Evolutionary conservation across 1,284 basidiomycete species (phyloP), one percentile per base, ranked within the genome.

Genomic region (Malassezia pachydermatis): DNA sequence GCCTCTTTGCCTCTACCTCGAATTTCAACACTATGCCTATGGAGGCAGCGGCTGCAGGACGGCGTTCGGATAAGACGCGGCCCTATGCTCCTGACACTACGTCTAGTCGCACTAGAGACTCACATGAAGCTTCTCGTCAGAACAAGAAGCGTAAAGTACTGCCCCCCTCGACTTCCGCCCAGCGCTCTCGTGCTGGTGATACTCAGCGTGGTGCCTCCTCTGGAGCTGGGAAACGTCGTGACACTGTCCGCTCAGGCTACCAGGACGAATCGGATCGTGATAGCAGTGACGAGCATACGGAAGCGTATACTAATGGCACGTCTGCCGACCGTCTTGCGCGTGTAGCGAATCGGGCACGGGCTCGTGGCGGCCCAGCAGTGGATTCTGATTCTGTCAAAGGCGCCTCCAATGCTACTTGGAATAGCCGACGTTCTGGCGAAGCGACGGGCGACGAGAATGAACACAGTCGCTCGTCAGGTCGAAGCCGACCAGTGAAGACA

Each of bases 61-160:
- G 38, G 7, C 38, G 25, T 3, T 40, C 38, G 3, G 13, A 10
- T 9, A 36, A 27, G n/a, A 13, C 16, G 10, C 34, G 25, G 9
- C 14, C 30, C 2, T 28, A 33, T 34, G 41, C 41, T 33, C 41
- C 28, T 10, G 34, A 36, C 2, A 14, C 34, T 2, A 29, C 28
- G 10, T 29, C 41, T n/a, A 30, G 28, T 20, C 49, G 49, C 25
- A 19, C 24, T 5, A 41, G 42, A 10, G 48, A 51, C 5, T 14
- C 45, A 4, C 29, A 32, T 9, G 41, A 46, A 5, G 48, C 33
- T 13, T 22, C 39, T n/a, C 38, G 42, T 16, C 20, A 11, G 7
- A 46, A 53, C 48, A 64, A 64, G 42, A 61, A 64, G 24, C 55
- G 62, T 41, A 59, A 60, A 41, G 49, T 56, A 25, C 33, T 56